Evolutionary conservation across 441 rosid genomes (phyloP).

Genomic region (Erodium chrysanthum): DNA sequence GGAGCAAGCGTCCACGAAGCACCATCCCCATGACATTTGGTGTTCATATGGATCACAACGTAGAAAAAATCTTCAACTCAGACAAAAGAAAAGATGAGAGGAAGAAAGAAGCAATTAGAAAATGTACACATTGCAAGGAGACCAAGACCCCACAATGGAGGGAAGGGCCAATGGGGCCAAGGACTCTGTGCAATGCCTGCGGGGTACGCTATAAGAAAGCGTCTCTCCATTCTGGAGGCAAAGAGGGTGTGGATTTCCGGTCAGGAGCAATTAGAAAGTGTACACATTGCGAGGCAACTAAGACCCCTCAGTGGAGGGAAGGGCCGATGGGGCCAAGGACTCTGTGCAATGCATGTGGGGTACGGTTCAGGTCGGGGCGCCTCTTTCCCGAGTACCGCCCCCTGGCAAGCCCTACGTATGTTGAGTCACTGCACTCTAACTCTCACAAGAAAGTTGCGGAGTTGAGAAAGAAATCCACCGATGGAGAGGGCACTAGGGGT

Average conservation of each 20-base stretch:
- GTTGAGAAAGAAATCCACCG: background rate
- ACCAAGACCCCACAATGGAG: too few species aligned
- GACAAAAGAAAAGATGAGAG: background rate
- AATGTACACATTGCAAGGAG: too few species aligned
- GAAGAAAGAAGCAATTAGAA: background rate
- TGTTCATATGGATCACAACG: background rate
- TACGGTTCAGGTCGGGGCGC: background rate
- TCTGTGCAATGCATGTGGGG: background rate
- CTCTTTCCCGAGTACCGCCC: background rate
- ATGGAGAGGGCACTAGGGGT: background rate
- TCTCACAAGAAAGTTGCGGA: background rate
- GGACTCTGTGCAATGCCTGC: too few species aligned
- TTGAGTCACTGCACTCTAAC: background rate
- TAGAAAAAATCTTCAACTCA: background rate
- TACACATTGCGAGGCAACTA: background rate
- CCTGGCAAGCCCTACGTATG: background rate
- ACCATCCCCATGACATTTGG: background rate
- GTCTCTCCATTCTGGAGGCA: background rate
- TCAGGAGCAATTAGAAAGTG: background rate
- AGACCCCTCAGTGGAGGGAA: background rate
- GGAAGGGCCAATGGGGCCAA: too few species aligned
- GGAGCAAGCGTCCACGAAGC: background rate
- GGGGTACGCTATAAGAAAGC: background rate
- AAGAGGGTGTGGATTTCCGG: background rate
- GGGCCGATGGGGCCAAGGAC: background rate